Evolutionary conservation across 208 protist species (phyloP).

Genomic region (Lotmaria passim): DNA sequence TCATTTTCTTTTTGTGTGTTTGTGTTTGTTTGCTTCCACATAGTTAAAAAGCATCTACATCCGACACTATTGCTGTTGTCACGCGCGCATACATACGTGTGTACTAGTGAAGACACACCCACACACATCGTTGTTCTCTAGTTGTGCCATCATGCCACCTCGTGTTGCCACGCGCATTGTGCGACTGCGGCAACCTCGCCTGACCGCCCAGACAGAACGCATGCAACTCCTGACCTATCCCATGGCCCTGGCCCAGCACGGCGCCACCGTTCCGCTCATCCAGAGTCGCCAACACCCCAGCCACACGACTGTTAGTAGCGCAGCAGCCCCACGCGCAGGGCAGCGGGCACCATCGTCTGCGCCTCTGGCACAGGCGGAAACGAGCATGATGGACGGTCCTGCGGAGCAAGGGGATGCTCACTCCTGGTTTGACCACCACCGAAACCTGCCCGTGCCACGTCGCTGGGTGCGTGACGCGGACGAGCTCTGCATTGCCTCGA

Average conservation of each 20-base stretch:
- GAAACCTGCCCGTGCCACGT: conserved; percentile 32
- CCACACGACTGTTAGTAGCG: not conserved
- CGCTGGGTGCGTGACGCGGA: conserved; percentile 88
- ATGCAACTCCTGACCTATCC: conserved; percentile 71
- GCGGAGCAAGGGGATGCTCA: not conserved
- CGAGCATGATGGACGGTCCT: not conserved
- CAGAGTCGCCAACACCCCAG: no score
- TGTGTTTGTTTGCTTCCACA: no score
- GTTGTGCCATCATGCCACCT: conserved; percentile 11
- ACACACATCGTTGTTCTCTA: not conserved
- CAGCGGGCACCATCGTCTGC: not conserved
- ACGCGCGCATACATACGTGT: no score
- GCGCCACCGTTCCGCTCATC: conserved; percentile 61
- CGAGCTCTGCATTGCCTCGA: conserved; percentile 79
- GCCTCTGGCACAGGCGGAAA: not conserved
- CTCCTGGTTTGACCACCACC: not conserved
- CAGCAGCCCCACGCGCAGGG: not conserved
- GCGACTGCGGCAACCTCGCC: conserved; percentile 18
- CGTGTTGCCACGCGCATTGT: conserved; percentile 20
- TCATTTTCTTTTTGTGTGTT: no score
- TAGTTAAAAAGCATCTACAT: no score
- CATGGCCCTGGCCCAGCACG: conserved; percentile 71
- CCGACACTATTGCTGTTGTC: no score
- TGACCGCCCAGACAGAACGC: conserved; percentile 14
- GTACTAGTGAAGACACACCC: no score